These are phyloP conservation scores for Neonectria ditissima DNA, from an alignment of 2,329 filamentous ascomycete species.

Conservation along the genomic window DNA sequence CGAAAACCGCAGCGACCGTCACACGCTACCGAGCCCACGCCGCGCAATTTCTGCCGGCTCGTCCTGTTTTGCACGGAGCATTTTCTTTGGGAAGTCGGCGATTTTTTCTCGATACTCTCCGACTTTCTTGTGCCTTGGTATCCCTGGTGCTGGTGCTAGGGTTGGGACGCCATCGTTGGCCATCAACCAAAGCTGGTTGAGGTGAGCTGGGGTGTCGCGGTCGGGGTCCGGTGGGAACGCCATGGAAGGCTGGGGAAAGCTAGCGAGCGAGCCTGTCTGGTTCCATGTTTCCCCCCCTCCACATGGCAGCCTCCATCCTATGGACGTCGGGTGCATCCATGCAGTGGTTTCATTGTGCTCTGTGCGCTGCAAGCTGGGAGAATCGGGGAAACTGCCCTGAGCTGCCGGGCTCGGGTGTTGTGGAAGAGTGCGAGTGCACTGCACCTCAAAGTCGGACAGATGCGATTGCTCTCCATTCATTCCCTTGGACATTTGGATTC, in stretches of 20 bases:
- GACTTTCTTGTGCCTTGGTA: slow-evolving; percentile 14
- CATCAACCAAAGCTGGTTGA: slow-evolving; percentile 26
- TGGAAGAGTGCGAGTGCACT: slow-evolving; percentile 20
- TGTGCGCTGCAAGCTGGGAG: slow-evolving; percentile 27
- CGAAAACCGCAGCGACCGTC: slow-evolving; percentile 39
- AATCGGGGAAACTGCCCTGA: background rate
- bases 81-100: slow-evolving; percentile 25
- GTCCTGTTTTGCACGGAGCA: slow-evolving; percentile 10
- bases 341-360: background rate
- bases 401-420: slow-evolving; percentile 35
- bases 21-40: slow-evolving; percentile 25
- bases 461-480: background rate
- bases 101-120: background rate
- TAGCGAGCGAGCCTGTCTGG: background rate
- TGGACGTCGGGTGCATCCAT: too few relatives aligned
- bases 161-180: slow-evolving; percentile 17
- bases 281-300: background rate
- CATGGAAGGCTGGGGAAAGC: slow-evolving; percentile 20
- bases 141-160: slow-evolving; percentile 17
- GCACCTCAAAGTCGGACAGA: slow-evolving; percentile 12
- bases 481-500: background rate
- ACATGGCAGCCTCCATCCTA: slow-evolving; percentile 15
- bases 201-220: slow-evolving; percentile 15
- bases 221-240: slow-evolving; percentile 17
- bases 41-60: slow-evolving; percentile 27